Evolutionary conservation across 305 asterid species (phyloP), one percentile per base, ranked within the genome.

Genomic region (Fraxinus dipetala): DNA sequence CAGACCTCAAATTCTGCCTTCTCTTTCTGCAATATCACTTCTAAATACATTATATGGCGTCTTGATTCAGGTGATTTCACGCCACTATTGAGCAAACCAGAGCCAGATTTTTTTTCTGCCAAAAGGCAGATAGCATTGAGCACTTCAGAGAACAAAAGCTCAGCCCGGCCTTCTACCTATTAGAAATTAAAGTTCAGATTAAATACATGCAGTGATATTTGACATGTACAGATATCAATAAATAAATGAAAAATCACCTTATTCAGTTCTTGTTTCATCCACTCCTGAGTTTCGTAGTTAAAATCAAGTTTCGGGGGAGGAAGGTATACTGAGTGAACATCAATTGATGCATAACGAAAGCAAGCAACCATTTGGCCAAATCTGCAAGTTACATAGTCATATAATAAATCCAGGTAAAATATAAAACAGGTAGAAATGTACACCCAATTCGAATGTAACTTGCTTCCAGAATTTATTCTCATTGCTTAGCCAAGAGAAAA

Each of bases 321-420:
- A 82, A 96, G 93, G 80, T 84, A 92, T 80, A 96, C 99, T n/a
- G 99, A 92, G 79, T 93, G 93, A 87, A 96, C 99, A 87, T 94
- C 95, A 84, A 96, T 96, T 16, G 99, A 91, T 28, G 98, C 99
- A 86, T 96, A 96, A 77, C 97, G 95, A 84, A 96, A 96, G 91
- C 99, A 96, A 87, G 99, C 99, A 85, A 96, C 98, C 98, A 92
- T 94, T 83, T 91, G 91, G 45, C 98, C 99, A 35, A 90, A 94
- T 84, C 99, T 96, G 92, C 89, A 88, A 69, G 69, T 76, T 84
- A 83, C 36, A 79, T 26, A 82, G 85, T 56, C 65, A 59, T 82
- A 73, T 82, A 73, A 86, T 76, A 78, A 83, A 82, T 75, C 56
- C 82, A 48, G 61, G 72, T 80, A 69, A 77, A 43, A 75, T 32